Percentiles rank a stretch among this genome's conserved stretches.
phyloP scores from a whole-genome alignment of 2,329 filamentous ascomycete genomes.

The Aspergillus sp. region DNA sequence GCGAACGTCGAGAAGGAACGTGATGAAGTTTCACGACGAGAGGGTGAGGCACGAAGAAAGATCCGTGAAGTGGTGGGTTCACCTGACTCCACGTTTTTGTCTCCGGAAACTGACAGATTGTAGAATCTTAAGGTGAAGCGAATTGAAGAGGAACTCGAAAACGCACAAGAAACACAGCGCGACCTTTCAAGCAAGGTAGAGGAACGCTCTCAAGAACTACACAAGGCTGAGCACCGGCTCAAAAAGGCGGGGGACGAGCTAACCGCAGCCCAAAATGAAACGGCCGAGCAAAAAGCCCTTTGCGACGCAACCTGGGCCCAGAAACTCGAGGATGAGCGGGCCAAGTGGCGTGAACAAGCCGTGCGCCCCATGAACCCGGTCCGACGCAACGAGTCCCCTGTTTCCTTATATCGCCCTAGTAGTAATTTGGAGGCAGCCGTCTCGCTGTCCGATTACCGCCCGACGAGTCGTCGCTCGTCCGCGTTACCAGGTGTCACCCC shows the following conservation, averaged over 20 bases:
- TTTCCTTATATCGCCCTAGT: conserved; percentile 39
- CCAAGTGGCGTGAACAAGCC: conserved; percentile 56
- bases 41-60: conserved; percentile 85
- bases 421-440: conserved; percentile 39
- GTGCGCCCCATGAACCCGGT: conserved; percentile 35
- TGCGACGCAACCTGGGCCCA: conserved; percentile 59
- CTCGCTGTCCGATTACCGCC: conserved; percentile 38
- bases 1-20: conserved; percentile 82
- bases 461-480: conserved; percentile 43
- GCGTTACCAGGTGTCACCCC: conserved; percentile 36
- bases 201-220: conserved; percentile 62
- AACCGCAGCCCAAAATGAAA: conserved; percentile 55
- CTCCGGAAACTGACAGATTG: conserved; percentile 6
- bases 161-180: conserved; percentile 49
- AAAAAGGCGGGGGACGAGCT: conserved; percentile 61
- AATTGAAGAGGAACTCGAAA: conserved; percentile 79
- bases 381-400: conserved; percentile 43
- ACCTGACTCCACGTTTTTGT: not conserved
- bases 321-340: conserved; percentile 64
- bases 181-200: conserved; percentile 59
- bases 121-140: conserved; percentile 67
- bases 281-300: conserved; percentile 59
- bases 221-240: conserved; percentile 43
- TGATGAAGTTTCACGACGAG: conserved; percentile 78
- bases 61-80: conserved; percentile 75